Evolutionary conservation across 2,329 filamentous ascomycete genomes (phyloP), one percentile per base, ranked within the genome.

Genomic region (Pseudocercospora fuligena): DNA sequence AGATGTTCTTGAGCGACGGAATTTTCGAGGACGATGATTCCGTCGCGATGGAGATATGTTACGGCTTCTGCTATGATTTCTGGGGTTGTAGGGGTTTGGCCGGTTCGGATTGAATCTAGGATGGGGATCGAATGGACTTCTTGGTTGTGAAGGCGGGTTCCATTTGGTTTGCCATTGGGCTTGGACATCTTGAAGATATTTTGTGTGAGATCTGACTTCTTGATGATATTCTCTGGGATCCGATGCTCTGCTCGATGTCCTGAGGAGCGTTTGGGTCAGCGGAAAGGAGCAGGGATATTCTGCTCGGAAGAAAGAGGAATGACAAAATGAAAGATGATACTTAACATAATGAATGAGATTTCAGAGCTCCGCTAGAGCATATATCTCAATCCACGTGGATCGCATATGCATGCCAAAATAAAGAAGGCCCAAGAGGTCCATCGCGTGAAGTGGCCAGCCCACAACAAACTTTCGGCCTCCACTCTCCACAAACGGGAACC

Each of bases 1-100:
- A 80, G 70, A 65, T 79, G 77, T 6, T 60, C 54, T 2, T 71
- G 64, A 33, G 76, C 66, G 58, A 81, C 73, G 61, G 76, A 79
- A 66, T 81, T 81, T 31, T 78, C 70, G 46, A 81, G 73, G 12
- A 80, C 72, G 57, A 81, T 72, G 25, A 81, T 75, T 40, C 80
- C 70, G 43, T 72, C 70, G 1, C 67, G 70, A 53, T 72, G 70
- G 25, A 72, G 64, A 16, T 68, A 69, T 11, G 70, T 67, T 8
- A 72, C 23, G 7, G 67, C 70, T 64, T 70, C 69, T 12, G 66
- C 69, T 19, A 72, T 65, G 40, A 69, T 25, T 27, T 71, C 69
- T 6, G 62, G 53, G 4, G 56, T 66, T 14, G 64, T 49, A 40
- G 14, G 53, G 11, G 51, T 56, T 9, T 27, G 19, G 23, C 19